A percentile compares a stretch with the other conserved stretches of the same genome.
These are phyloP conservation scores for Powellomyces hirtus DNA, from an alignment of 192 early-diverging fungal species.

Conservation along the genomic window DNA sequence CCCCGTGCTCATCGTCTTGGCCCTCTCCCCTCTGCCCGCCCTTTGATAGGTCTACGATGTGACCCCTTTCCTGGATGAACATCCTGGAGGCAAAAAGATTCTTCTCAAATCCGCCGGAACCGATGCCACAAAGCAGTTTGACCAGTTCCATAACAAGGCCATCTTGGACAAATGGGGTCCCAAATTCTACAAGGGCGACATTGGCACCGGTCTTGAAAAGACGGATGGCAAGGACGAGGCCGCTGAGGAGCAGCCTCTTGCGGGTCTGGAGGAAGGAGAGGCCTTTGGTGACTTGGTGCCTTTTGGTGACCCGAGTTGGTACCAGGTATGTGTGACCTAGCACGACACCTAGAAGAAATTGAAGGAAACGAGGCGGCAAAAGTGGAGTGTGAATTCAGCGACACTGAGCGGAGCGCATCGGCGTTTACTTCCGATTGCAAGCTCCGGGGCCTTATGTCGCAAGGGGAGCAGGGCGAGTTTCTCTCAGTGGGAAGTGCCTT, in stretches of 20 bases:
- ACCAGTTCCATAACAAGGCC: conserved; percentile 74
- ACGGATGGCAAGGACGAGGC: neutral
- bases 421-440: too few relatives aligned
- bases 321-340: conserved; percentile 38
- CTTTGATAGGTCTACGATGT: conserved; percentile 45
- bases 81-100: conserved; percentile 65
- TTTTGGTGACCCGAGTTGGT: conserved; percentile 79
- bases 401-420: too few relatives aligned
- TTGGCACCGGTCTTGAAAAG: conserved; percentile 46
- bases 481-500: too few relatives aligned
- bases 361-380: neutral
- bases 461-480: too few relatives aligned
- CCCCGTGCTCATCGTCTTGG: neutral
- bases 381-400: too few relatives aligned
- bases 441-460: too few relatives aligned
- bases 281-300: conserved; percentile 75
- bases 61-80: conserved; percentile 46
- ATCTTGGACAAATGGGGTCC: conserved; percentile 66
- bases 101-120: conserved; percentile 73
- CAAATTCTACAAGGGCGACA: conserved; percentile 59
- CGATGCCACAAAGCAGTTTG: conserved; percentile 83
- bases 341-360: neutral
- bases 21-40: neutral
- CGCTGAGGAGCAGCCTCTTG: conserved; percentile 6
- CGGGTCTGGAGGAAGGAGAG: conserved; percentile 43